Conservation (phyloP, 345 rosid genomes). For the Excoecaria cochinchinensis region DNA sequence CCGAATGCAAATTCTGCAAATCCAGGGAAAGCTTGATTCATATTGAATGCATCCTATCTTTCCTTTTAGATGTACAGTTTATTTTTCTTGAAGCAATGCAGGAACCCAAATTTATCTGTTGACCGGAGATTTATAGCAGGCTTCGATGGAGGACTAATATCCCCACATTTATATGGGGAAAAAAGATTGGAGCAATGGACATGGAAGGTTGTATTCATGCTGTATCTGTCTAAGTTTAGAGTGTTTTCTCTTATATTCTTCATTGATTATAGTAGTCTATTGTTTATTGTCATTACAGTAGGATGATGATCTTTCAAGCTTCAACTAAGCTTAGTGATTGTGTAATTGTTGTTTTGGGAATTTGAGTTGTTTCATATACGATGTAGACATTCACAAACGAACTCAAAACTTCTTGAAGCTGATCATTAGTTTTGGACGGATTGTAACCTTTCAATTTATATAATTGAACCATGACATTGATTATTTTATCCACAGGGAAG, state of each 20-base stretch:
- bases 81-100: constrained; percentile 4
- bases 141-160: constrained; percentile 1
- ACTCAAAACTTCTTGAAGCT: background rate
- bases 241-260: constrained; percentile 2
- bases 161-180: constrained; percentile 14
- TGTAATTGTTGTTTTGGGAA: background rate
- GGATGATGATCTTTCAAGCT: background rate
- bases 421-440: background rate
- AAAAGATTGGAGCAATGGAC: constrained; percentile 14
- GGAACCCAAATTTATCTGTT: constrained; percentile 7
- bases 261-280: constrained; percentile 11
- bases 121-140: constrained; percentile 13
- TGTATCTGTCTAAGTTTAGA: constrained; percentile 17
- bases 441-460: background rate
- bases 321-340: constrained; percentile 13
- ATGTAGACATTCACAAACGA: constrained; percentile 9
- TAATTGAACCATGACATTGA: background rate
- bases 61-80: constrained; percentile 31
- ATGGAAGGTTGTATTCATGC: constrained; percentile 8
- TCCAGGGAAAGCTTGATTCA: constrained; percentile 2
- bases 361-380: background rate
- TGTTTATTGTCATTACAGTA: background rate
- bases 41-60: background rate
- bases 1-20: background rate
- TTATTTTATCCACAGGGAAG: background rate